Conservation (phyloP, 2,329 filamentous ascomycete species). For the Xylaria sp. region DNA sequence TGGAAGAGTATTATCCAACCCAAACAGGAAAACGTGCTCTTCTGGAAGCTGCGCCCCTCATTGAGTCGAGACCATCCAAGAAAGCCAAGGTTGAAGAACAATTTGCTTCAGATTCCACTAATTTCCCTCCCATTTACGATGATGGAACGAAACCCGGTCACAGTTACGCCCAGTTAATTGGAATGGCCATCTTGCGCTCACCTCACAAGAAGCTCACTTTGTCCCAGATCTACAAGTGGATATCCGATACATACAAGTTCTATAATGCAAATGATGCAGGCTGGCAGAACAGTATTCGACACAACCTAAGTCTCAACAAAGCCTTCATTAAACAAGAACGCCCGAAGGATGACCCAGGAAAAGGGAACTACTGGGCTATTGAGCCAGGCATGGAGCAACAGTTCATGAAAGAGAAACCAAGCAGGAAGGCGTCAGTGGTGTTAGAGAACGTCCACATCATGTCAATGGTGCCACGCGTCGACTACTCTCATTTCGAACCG, state of each 20-base stretch:
- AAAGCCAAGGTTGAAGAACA: constrained; percentile 67
- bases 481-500: constrained; percentile 53
- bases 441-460: constrained; percentile 65
- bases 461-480: constrained; percentile 55
- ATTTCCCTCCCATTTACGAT: constrained; percentile 83
- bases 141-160: constrained; percentile 88
- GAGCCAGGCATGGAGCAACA: constrained; percentile 86
- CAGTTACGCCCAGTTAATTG: constrained; percentile 94
- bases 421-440: constrained; percentile 61
- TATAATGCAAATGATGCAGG: constrained; percentile 85
- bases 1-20: constrained; percentile 61
- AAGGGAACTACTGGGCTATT: constrained; percentile 97
- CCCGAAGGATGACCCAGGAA: constrained; percentile 95
- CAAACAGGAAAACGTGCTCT: constrained; percentile 65
- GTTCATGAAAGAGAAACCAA: constrained; percentile 86
- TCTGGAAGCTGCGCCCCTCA: constrained; percentile 75
- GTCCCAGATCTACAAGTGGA: constrained; percentile 98
- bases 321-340: constrained; percentile 94
- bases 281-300: constrained; percentile 99
- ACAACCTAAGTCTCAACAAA: constrained; percentile 97
- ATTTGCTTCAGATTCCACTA: constrained; percentile 69
- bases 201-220: constrained; percentile 84
- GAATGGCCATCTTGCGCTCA: constrained; percentile 93
- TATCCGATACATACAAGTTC: constrained; percentile 91
- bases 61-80: constrained; percentile 71